A percentile compares a stretch with the other conserved stretches of the same genome.
phyloP scores from a whole-genome alignment of 768 basidiomycete species.

The Tylopilus balloui region DNA sequence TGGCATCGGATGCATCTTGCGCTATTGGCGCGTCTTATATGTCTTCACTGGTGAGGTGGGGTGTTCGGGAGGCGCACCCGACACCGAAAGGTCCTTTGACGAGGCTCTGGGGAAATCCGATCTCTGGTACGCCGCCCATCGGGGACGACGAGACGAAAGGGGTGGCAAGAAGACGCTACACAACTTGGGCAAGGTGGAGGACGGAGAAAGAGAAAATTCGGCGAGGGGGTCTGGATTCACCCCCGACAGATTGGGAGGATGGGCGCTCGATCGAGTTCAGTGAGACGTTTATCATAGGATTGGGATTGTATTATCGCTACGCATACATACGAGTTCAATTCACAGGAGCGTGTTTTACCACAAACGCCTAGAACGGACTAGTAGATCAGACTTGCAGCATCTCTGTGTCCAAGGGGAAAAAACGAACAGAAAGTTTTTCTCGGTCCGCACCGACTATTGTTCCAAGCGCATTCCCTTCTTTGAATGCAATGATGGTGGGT shows the following conservation, averaged over 20 bases:
- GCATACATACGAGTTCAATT: not conserved
- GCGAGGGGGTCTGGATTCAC: slow-evolving; percentile 50
- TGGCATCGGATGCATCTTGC: no score
- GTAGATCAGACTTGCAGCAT: not conserved
- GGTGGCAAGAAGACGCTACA: slow-evolving; percentile 59
- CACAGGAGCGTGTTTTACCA: not conserved
- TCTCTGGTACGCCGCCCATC: not conserved
- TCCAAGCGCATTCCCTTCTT: not conserved
- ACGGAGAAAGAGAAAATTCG: slow-evolving; percentile 41
- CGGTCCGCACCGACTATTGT: not conserved
- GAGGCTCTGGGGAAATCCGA: no score
- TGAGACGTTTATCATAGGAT: slow-evolving; percentile 54
- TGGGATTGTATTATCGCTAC: not conserved
- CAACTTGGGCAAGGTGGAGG: slow-evolving; percentile 42
- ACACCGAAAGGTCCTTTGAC: no score
- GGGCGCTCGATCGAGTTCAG: slow-evolving; percentile 42
- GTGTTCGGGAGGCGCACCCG: no score
- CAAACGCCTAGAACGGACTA: not conserved
- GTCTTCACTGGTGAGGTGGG: no score
- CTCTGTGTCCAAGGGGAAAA: not conserved
- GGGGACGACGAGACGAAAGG: slow-evolving; percentile 52
- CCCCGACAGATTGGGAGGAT: slow-evolving; percentile 33
- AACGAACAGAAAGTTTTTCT: not conserved
- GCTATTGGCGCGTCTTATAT: no score
- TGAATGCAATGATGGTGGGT: not conserved